A percentile compares a stretch with the other conserved stretches of the same genome.
Evolutionary conservation across 2,329 filamentous ascomycete species (phyloP).

Genomic region (Leptographium radiaticola): DNA sequence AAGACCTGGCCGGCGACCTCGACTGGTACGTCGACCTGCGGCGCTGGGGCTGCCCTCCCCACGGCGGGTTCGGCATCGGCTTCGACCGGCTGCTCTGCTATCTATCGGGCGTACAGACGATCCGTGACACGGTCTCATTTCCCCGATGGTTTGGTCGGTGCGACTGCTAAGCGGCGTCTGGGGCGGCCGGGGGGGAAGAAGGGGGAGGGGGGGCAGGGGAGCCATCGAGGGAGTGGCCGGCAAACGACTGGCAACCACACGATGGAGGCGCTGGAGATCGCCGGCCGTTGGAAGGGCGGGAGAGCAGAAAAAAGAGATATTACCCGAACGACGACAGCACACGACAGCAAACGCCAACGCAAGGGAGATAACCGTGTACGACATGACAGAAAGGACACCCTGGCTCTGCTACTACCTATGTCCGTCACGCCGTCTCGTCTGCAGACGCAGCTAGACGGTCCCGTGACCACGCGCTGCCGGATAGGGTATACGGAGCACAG

Average conservation of each 20-base stretch:
- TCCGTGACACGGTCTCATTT: conserved; percentile 78
- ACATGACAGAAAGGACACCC: not conserved
- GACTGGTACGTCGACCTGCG: conserved; percentile 84
- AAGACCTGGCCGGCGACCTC: conserved; percentile 28
- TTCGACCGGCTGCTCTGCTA: conserved; percentile 82
- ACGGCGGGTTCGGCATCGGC: conserved; percentile 82
- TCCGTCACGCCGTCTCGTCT: too few species aligned
- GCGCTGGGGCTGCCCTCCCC: conserved; percentile 80
- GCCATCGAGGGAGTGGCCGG: too few species aligned
- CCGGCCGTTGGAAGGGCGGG: too few species aligned
- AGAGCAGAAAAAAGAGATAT: not conserved
- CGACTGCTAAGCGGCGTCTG: conserved; percentile 31
- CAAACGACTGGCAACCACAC: too few species aligned
- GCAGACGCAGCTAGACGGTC: too few species aligned
- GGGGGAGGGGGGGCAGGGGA: not conserved
- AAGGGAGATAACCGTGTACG: not conserved
- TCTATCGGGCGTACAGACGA: conserved; percentile 65
- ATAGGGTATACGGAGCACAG: too few species aligned
- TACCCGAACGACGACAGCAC: not conserved
- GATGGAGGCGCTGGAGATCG: too few species aligned
- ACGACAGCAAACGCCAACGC: too few species aligned
- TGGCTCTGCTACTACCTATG: too few species aligned
- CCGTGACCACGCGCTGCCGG: too few species aligned
- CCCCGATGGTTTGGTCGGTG: conserved; percentile 59
- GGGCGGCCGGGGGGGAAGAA: not conserved